These are phyloP conservation scores for Cenchrus americanus DNA, from an alignment of 176 grass and related monocot species.

Conservation along the genomic window DNA sequence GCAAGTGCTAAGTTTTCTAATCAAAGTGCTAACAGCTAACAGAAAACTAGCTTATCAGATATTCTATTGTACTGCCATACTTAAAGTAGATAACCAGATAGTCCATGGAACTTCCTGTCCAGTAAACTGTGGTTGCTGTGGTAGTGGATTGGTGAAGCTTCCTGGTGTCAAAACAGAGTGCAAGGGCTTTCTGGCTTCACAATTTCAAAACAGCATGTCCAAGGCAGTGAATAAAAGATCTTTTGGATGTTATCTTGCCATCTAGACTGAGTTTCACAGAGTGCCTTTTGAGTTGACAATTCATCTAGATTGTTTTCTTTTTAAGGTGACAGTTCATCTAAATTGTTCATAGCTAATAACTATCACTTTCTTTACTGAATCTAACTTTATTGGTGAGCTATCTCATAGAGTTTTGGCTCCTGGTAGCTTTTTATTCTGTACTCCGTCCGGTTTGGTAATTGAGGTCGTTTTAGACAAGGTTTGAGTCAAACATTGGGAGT, in stretches of 20 bases:
- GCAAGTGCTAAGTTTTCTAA: constrained; percentile 19
- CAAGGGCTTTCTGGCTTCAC: not conserved
- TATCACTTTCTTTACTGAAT: not conserved
- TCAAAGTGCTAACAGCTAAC: constrained; percentile 44
- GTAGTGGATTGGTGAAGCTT: constrained; percentile 6
- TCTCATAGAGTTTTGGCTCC: not conserved
- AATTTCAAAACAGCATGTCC: not conserved
- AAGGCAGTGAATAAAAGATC: not conserved
- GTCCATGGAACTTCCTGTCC: not conserved
- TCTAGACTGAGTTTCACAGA: not conserved
- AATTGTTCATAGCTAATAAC: not conserved
- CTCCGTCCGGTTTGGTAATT: no score
- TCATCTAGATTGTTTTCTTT: not conserved
- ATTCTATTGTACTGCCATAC: constrained; percentile 21
- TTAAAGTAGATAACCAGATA: constrained; percentile 24
- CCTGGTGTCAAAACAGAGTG: not conserved
- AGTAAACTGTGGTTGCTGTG: not conserved
- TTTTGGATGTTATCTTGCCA: not conserved
- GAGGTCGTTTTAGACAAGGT: no score
- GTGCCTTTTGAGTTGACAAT: not conserved
- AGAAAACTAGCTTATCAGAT: constrained; percentile 36
- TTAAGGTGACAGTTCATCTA: not conserved
- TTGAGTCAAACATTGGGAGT: no score
- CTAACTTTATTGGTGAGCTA: not conserved
- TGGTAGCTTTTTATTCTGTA: not conserved